A percentile compares a stretch with the other conserved stretches of the same genome.
Evolutionary conservation across 2,329 filamentous ascomycete genomes (phyloP).

Genomic region (Davidsoniella virescens): DNA sequence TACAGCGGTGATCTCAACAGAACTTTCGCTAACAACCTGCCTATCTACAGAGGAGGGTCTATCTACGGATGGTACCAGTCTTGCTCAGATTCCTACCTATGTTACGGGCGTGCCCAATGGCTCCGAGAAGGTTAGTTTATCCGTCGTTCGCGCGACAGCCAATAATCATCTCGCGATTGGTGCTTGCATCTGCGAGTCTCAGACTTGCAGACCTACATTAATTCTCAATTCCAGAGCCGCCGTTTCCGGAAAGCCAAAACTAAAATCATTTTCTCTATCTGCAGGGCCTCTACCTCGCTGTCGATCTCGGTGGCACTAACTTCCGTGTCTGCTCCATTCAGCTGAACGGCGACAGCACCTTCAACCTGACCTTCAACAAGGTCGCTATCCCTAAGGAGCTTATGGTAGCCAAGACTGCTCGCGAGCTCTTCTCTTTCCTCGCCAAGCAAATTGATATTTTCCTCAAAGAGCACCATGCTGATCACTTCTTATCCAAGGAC

Average conservation of each 20-base stretch:
- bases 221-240: background rate
- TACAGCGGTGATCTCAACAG: background rate
- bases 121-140: constrained; percentile 65
- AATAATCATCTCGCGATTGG: background rate
- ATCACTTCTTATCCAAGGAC: constrained; percentile 45
- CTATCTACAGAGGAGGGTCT: constrained; percentile 58
- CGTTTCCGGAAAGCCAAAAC: background rate
- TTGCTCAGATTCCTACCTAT: constrained; percentile 95
- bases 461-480: constrained; percentile 70
- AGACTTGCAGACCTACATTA: too few species aligned
- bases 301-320: constrained; percentile 96
- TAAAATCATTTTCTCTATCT: constrained; percentile 5
- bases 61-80: constrained; percentile 55
- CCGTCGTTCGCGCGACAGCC: too few species aligned
- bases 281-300: constrained; percentile 84
- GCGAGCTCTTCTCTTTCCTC: constrained; percentile 81
- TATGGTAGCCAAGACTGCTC: constrained; percentile 75
- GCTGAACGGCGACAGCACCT: constrained; percentile 86
- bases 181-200: too few species aligned
- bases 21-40: background rate
- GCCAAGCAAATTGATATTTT: constrained; percentile 86
- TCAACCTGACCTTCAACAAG: constrained; percentile 85
- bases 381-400: constrained; percentile 76
- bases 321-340: constrained; percentile 94
- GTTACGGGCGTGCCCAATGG: constrained; percentile 93